Evolutionary conservation across 2,329 filamentous ascomycete genomes (phyloP).

Genomic region (Penicillium occitanis): DNA sequence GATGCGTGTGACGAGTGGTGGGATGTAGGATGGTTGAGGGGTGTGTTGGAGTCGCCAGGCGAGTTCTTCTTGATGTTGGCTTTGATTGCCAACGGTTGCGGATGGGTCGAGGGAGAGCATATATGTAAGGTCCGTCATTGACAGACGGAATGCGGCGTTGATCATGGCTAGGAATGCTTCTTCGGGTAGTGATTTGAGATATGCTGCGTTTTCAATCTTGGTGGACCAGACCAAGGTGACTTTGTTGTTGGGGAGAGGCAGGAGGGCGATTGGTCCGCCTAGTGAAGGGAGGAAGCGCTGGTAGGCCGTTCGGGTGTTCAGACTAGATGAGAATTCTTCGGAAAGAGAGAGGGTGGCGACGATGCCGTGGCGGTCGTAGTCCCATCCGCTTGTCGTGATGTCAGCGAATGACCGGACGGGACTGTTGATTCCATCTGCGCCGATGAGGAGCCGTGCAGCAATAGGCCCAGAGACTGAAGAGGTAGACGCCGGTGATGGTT

Average conservation of each 20-base stretch:
- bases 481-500: conserved; percentile 47
- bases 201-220: conserved; percentile 72
- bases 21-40: conserved; percentile 53
- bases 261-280: conserved; percentile 79
- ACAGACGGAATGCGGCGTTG: conserved; percentile 87
- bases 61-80: conserved; percentile 68
- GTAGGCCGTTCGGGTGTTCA: conserved; percentile 71
- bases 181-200: conserved; percentile 71
- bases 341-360: conserved; percentile 83
- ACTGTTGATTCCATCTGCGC: conserved; percentile 92
- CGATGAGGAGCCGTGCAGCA: conserved; percentile 80
- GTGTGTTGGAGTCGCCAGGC: conserved; percentile 80
- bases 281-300: conserved; percentile 87
- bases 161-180: conserved; percentile 81
- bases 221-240: conserved; percentile 95
- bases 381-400: conserved; percentile 85
- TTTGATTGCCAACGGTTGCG: conserved; percentile 27
- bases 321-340: conserved; percentile 32
- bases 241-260: conserved; percentile 80
- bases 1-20: conserved; percentile 66
- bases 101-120: conserved; percentile 66
- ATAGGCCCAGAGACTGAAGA: conserved; percentile 53
- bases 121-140: conserved; percentile 75
- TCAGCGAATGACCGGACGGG: conserved; percentile 87
- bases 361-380: conserved; percentile 85